phyloP scores from a whole-genome alignment of 116 monocot species.

The Iris pallida region DNA sequence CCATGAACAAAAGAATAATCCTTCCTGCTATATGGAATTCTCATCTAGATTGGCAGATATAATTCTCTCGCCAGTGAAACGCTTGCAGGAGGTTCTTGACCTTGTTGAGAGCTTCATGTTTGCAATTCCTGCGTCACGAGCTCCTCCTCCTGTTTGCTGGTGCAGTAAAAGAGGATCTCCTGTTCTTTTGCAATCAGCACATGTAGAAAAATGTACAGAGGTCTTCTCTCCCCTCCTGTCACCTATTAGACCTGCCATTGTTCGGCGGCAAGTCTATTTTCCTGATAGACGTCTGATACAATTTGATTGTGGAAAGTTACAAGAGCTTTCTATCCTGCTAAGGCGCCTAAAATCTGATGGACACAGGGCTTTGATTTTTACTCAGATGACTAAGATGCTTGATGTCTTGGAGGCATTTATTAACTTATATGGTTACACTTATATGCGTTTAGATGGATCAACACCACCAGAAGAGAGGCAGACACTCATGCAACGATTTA shows the following conservation, averaged over 20 bases:
- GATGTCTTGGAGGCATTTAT: conserved; percentile 96
- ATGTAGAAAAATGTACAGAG: conserved; percentile 46
- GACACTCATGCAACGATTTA: conserved; percentile 97
- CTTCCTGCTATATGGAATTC: conserved; percentile 66
- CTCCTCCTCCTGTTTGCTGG: conserved; percentile 78
- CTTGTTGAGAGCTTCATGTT: conserved; percentile 86
- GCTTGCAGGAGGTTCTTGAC: conserved; percentile 64
- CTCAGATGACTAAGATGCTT: conserved; percentile 99
- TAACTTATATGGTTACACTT: conserved; percentile 97
- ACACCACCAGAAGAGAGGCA: conserved; percentile 98
- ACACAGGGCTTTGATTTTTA: conserved; percentile 94
- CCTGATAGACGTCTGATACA: conserved; percentile 96
- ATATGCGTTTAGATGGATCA: conserved; percentile 96
- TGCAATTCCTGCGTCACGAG: conserved; percentile 92
- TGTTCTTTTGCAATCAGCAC: conserved; percentile 43
- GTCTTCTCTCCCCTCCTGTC: conserved; percentile 64
- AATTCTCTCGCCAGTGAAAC: conserved; percentile 67
- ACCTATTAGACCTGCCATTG: conserved; percentile 82
- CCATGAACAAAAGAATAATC: conserved; percentile 61
- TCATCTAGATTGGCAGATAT: conserved; percentile 76
- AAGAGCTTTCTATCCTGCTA: conserved; percentile 76
- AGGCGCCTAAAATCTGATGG: conserved; percentile 85
- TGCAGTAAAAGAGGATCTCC: conserved; percentile 58
- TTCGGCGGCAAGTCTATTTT: conserved; percentile 92
- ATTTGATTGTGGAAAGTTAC: conserved; percentile 98